Conservation (phyloP, 345 rosid species). For the Brassica napus region DNA sequence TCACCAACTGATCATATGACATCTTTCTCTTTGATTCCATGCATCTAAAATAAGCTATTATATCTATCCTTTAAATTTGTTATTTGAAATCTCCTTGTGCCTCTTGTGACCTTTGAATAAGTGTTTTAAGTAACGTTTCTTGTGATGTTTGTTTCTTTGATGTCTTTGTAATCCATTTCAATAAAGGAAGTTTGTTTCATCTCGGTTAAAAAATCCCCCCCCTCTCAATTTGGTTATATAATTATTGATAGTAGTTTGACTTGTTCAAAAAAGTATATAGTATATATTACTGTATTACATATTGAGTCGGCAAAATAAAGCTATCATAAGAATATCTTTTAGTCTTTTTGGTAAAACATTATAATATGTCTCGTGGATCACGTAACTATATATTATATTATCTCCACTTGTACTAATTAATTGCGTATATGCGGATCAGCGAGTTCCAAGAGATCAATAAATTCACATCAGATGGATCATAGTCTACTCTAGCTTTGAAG, state of each 20-base stretch:
- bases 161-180: slow-evolving; percentile 3
- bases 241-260: no score
- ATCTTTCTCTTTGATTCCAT: neutral
- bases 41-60: neutral
- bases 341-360: neutral
- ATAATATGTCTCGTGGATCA: slow-evolving; percentile 24
- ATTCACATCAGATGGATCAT: neutral
- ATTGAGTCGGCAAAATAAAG: no score
- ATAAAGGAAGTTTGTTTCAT: neutral
- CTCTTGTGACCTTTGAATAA: neutral
- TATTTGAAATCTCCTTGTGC: neutral
- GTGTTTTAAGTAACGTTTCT: neutral
- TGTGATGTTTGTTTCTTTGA: neutral
- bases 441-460: no score
- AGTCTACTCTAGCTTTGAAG: slow-evolving; percentile 2
- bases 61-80: neutral
- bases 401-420: neutral
- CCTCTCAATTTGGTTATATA: no score
- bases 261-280: no score
- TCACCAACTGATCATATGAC: slow-evolving; percentile 26
- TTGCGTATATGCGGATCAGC: neutral
- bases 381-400: neutral
- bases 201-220: neutral
- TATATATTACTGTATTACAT: no score
- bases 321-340: neutral